Evolutionary conservation across 1,284 basidiomycete genomes (phyloP).

Genomic region (Salmacisia buchloeana): DNA sequence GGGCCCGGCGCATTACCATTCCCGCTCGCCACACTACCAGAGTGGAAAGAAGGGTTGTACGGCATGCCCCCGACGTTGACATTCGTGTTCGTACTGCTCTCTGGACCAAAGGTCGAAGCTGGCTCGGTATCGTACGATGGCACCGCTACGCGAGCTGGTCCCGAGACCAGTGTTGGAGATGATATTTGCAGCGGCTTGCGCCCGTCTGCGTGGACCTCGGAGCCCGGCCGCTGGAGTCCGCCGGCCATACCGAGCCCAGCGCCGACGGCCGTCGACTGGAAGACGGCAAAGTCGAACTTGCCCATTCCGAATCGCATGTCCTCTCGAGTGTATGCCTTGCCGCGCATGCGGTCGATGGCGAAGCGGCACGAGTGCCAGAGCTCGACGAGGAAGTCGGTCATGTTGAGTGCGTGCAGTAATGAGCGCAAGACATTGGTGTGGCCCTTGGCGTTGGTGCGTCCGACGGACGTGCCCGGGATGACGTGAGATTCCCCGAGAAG

Average conservation of each 20-base stretch:
- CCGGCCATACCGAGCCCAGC: background rate
- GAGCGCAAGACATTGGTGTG: slow-evolving; percentile 14
- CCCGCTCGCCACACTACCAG: too few species aligned
- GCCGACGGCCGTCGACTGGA: background rate
- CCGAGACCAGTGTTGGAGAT: too few species aligned
- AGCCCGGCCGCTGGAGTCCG: too few species aligned
- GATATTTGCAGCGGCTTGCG: too few species aligned
- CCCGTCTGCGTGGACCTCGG: too few species aligned
- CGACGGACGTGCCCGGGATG: slow-evolving; percentile 6
- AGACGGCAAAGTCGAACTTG: slow-evolving; percentile 12
- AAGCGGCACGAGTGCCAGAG: slow-evolving; percentile 21
- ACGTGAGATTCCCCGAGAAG: background rate
- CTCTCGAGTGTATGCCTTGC: slow-evolving; percentile 20
- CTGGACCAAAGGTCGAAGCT: too few species aligned
- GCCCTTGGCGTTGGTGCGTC: slow-evolving; percentile 11
- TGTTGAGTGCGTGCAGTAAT: slow-evolving; percentile 19
- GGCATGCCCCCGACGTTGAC: too few species aligned
- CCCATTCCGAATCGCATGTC: slow-evolving; percentile 16
- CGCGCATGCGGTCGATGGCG: slow-evolving; percentile 18
- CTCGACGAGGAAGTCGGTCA: slow-evolving; percentile 18
- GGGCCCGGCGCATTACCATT: too few species aligned
- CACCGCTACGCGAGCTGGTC: too few species aligned
- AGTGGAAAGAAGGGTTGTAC: too few species aligned
- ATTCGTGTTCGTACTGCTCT: too few species aligned
- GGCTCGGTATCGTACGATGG: too few species aligned